These are phyloP conservation scores for Pichia heedii DNA, from an alignment of 805 yeast species.

Conservation along the genomic window DNA sequence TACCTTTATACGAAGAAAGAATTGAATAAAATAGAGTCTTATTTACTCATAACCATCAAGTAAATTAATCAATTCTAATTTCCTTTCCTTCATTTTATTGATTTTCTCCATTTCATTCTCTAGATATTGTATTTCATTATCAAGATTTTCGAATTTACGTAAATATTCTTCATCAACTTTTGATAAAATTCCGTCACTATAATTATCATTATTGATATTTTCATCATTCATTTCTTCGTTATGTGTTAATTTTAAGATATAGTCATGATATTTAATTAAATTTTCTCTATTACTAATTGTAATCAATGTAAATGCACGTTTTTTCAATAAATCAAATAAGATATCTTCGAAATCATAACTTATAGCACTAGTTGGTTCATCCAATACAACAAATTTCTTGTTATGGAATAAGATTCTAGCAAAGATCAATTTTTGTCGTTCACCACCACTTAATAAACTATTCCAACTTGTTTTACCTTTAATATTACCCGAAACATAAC, in stretches of 20 bases:
- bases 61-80: conserved; percentile 45
- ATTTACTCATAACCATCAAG: conserved; percentile 33
- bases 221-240: conserved; percentile 49
- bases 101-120: conserved; percentile 52
- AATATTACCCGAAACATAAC: conserved; percentile 16
- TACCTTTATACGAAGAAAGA: conserved; percentile 13
- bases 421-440: conserved; percentile 81
- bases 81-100: conserved; percentile 49
- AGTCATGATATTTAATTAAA: conserved; percentile 76
- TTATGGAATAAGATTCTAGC: conserved; percentile 76
- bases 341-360: conserved; percentile 84
- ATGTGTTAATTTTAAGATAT: conserved; percentile 57
- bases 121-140: conserved; percentile 64
- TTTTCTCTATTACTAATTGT: conserved; percentile 81
- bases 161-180: conserved; percentile 23
- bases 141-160: conserved; percentile 48
- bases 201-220: conserved; percentile 28
- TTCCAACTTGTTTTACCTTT: conserved; percentile 48
- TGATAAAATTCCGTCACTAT: conserved; percentile 15
- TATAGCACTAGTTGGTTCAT: conserved; percentile 92
- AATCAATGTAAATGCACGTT: conserved; percentile 63
- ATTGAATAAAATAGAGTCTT: neutral
- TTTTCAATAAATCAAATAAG: conserved; percentile 65
- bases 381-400: conserved; percentile 76
- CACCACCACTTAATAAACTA: conserved; percentile 94